Evolutionary conservation across 2,329 filamentous ascomycete species (phyloP), one percentile per base, ranked within the genome.

Genomic region (Fusarium paranaense): DNA sequence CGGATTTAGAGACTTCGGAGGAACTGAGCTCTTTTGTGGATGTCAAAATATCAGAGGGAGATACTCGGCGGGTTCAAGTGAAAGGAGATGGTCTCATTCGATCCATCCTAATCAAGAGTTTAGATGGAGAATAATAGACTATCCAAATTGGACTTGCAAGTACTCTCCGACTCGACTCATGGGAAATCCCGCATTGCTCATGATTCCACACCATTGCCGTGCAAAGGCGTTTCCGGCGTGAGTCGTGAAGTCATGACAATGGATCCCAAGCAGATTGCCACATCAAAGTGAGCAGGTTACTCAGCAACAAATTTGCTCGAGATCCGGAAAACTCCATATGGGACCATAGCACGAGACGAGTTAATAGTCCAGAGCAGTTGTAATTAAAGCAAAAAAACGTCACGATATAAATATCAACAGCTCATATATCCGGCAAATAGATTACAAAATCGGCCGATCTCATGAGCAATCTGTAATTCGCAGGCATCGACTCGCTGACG

Each of bases 51-150:
- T 35, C 45, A 14, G 22, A 72, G 5, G 67, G 69, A 9, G 58
- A 64, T 33, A 56, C 11, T 20, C 73, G 61, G 27, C 65, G 32
- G 13, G 79, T 89, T n/a, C 77, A 73, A 13, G 76, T 87, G 3
- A 85, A 80, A 62, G 88, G 88, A 4, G 83, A 81, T 62, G 88
- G 88, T 1, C 83, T 85, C 64, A 82, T 87, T 25, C 83, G 88
- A 64, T 85, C 83, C 9, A 84, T 90, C 37, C 66, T 81, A 22
- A 76, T 78, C 40, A 63, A 42, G 54, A 63, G 52, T 40, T 50
- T 61, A 30, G 59, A 47, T 32, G 37, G 13, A 32, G 16, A 40
- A 37, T 6, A 56, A 52, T 32, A 32, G n/a, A 42, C 20, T 40
- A 38, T 18, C 16, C 13, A 33, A 50, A 20, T 18, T 52, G 10